phyloP scores from a whole-genome alignment of 140 eudicot genomes.

The Oenanthe javanica region DNA sequence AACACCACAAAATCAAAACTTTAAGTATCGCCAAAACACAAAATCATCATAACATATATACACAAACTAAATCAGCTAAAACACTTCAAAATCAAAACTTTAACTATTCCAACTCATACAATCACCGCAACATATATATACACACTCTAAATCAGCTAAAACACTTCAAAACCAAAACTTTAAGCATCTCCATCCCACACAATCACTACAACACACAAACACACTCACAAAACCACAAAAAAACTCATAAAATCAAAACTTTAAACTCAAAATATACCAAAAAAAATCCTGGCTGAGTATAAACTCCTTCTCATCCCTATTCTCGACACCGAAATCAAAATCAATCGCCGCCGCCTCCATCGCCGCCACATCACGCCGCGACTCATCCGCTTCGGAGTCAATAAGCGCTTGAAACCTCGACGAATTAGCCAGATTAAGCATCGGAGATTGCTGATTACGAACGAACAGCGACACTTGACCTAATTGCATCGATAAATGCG shows the following conservation, averaged over 20 bases:
- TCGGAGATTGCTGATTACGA: slow-evolving; percentile 23
- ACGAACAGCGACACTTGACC: slow-evolving; percentile 34
- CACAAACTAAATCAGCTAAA: neutral
- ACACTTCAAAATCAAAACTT: neutral
- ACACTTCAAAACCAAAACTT: neutral
- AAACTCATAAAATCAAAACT: neutral
- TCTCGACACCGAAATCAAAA: slow-evolving; percentile 21
- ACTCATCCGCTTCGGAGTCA: slow-evolving; percentile 25
- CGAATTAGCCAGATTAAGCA: slow-evolving; percentile 14
- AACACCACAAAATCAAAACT: neutral
- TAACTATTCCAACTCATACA: too few relatives aligned
- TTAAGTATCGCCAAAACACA: too few relatives aligned
- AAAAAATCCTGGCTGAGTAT: slow-evolving; percentile 93
- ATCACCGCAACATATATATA: too few relatives aligned
- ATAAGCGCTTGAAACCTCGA: slow-evolving; percentile 36
- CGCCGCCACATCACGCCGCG: slow-evolving; percentile 8
- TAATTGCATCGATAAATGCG: slow-evolving; percentile 31
- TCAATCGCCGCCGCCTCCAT: slow-evolving; percentile 25
- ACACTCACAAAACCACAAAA: neutral
- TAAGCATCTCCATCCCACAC: neutral
- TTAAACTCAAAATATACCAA: slow-evolving; percentile 33
- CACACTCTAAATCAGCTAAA: neutral
- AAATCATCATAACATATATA: too few relatives aligned
- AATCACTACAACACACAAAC: neutral
- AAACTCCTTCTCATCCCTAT: slow-evolving; percentile 42